Base-by-base conservation (phyloP, 208 protist genomes). In the Leishmania martiniquensis region DNA sequence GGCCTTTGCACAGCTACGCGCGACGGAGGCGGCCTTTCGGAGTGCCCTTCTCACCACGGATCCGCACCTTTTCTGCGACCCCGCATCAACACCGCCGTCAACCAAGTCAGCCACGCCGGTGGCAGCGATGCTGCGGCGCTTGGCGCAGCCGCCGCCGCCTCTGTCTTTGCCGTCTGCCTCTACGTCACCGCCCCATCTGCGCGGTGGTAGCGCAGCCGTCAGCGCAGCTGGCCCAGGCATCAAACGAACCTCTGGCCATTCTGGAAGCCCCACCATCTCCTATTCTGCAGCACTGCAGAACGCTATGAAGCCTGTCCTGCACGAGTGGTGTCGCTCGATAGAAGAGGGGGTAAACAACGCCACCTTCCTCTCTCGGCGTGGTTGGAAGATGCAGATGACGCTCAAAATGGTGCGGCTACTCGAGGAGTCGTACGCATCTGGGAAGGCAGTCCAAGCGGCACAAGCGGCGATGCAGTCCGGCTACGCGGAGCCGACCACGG, bases 371-470 rank as follows among this genome's bases (percentile, higher is more conserved):
- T 37, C 74, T 0, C 57, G 47, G 25, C 69, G 37, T 54, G 54
- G 52, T 12, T 76, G 60, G 55, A 62, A 75, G 62, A 44, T 77
- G 54, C 75, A 42, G 13, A 39, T 52, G 4, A 65, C 77, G 34
- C 62, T 78, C 54, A 76, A 74, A 63, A 63, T 80, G 51, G 59
- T 78, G 52, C 69, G 47, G 47, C 75, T 76, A 29, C 44, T 84
- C 69, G 80, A 84, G 52, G 75, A 69, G 70, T 84, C 80, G 29
- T 71, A 73, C 60, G 69, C 44, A 2, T 80, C 75, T 25, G 80
- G 52, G 13, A 72, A 76, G 52, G 75, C 62, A 1, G 80, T 79
- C 55, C 75, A 52, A 45, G 74, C 57, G 0, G 49, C 54, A 29
- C 74, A 79, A 66, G 57, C n/a, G 15, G 75, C 80, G 4, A 34